Evolutionary conservation across 805 yeast genomes (phyloP).

Genomic region (Brettanomyces bruxellensis): DNA sequence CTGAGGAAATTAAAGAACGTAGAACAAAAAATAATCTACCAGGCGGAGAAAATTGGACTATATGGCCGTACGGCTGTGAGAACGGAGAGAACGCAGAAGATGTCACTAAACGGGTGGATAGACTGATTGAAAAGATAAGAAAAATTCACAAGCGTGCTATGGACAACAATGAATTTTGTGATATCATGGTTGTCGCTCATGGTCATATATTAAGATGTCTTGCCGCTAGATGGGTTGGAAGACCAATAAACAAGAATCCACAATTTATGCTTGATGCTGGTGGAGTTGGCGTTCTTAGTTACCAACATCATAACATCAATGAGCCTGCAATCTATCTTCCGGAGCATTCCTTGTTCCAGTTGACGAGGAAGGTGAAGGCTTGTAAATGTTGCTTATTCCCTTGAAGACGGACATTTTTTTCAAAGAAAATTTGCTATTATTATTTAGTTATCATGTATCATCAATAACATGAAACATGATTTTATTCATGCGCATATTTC

Average conservation of each 20-base stretch:
- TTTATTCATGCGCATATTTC: neutral
- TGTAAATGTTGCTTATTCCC: conserved; percentile 6
- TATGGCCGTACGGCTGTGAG: conserved; percentile 92
- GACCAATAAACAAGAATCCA: conserved; percentile 56
- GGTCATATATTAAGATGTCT: conserved; percentile 89
- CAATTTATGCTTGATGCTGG: conserved; percentile 87
- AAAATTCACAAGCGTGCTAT: conserved; percentile 48
- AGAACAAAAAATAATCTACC: conserved; percentile 50
- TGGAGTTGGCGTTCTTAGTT: conserved; percentile 86
- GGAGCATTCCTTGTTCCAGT: conserved; percentile 76
- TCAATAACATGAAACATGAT: neutral
- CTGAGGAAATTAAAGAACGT: conserved; percentile 54
- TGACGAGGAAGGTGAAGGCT: conserved; percentile 38
- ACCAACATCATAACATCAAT: conserved; percentile 72
- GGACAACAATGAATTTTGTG: conserved; percentile 46
- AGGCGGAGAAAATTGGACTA: conserved; percentile 49
- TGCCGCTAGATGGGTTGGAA: conserved; percentile 79
- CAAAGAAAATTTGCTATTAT: neutral
- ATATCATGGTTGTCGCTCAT: conserved; percentile 80
- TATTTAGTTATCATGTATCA: neutral
- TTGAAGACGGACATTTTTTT: too few species aligned
- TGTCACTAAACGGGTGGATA: conserved; percentile 65
- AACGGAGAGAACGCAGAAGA: conserved; percentile 68
- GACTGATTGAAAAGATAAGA: conserved; percentile 56
- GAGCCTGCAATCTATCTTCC: conserved; percentile 82